These are phyloP conservation scores for Beta corolliflora DNA, from an alignment of 179 eudicot genomes.

Conservation along the genomic window DNA sequence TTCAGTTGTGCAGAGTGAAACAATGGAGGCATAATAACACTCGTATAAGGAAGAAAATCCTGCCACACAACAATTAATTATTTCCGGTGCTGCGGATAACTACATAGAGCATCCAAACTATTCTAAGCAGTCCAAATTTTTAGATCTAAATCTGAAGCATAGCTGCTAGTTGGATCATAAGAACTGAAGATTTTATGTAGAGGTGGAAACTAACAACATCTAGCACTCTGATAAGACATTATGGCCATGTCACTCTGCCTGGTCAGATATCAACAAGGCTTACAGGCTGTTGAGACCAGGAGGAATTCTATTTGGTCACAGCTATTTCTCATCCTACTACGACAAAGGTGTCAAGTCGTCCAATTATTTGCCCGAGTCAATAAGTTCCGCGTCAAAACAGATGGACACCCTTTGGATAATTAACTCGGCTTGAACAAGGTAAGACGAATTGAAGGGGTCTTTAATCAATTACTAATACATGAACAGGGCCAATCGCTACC, in stretches of 20 bases:
- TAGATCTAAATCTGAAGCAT: slow-evolving; percentile 69
- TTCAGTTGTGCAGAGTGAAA: slow-evolving; percentile 94
- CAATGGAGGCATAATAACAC: slow-evolving; percentile 93
- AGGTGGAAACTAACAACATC: too few relatives aligned
- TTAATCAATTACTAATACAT: not conserved
- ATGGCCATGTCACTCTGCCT: slow-evolving; percentile 65
- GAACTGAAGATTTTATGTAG: too few relatives aligned
- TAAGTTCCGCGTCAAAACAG: slow-evolving; percentile 32
- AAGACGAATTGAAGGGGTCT: not conserved
- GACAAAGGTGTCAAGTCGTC: slow-evolving; percentile 45
- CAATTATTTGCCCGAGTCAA: slow-evolving; percentile 50
- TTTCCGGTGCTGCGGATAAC: not conserved
- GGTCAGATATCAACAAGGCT: slow-evolving; percentile 54
- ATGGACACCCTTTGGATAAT: slow-evolving; percentile 56
- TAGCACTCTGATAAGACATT: too few relatives aligned
- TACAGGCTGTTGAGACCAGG: slow-evolving; percentile 53
- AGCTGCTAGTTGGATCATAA: slow-evolving; percentile 90
- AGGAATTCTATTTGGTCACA: slow-evolving; percentile 56
- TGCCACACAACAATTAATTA: slow-evolving; percentile 38
- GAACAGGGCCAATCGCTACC: not conserved
- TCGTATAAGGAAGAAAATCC: slow-evolving; percentile 95
- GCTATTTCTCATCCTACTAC: slow-evolving; percentile 32
- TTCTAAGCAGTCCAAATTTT: not conserved
- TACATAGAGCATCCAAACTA: not conserved
- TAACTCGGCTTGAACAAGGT: slow-evolving; percentile 16